Percentiles rank a stretch among this genome's conserved stretches.
Conservation (phyloP, 2,329 filamentous ascomycete genomes). For the Cercospora beticola region DNA sequence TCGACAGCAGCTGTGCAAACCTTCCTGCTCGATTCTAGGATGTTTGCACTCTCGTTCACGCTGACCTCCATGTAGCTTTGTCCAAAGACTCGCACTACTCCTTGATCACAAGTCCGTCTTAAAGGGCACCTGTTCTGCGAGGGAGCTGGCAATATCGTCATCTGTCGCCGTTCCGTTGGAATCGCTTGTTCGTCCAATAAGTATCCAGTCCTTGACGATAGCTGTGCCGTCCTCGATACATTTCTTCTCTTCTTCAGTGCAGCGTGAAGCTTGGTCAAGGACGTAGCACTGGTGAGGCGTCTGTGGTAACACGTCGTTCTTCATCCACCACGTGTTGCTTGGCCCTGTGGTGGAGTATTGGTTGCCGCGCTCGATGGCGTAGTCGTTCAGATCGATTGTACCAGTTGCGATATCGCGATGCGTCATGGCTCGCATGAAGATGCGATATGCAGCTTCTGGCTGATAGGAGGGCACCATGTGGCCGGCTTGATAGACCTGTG, state of each 20-base stretch:
- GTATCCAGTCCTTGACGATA: conserved; percentile 35
- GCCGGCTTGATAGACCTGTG: conserved; percentile 44
- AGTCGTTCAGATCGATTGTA: conserved; percentile 24
- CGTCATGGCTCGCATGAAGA: conserved; percentile 41
- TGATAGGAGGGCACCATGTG: conserved; percentile 43
- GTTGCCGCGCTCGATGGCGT: conserved; percentile 11
- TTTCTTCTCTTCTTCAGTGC: conserved; percentile 32
- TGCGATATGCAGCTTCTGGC: conserved; percentile 40
- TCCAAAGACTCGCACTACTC: background rate
- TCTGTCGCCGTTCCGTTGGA: background rate
- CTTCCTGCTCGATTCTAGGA: background rate
- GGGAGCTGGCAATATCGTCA: background rate
- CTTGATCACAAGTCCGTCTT: conserved; percentile 1
- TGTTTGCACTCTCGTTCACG: no score
- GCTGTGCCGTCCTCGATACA: conserved; percentile 35
- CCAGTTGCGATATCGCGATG: conserved; percentile 41
- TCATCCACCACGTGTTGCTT: conserved; percentile 36
- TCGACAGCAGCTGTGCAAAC: background rate
- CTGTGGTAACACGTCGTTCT: conserved; percentile 34
- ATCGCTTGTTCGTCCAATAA: conserved; percentile 28
- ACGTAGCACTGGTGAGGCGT: conserved; percentile 32
- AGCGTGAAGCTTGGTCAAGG: conserved; percentile 22
- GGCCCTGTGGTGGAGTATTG: conserved; percentile 31
- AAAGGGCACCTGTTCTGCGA: background rate
- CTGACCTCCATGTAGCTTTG: background rate